Evolutionary conservation across 176 grass and related monocot genomes (phyloP), one percentile per base, ranked within the genome.

Genomic region (Cocos nucifera): DNA sequence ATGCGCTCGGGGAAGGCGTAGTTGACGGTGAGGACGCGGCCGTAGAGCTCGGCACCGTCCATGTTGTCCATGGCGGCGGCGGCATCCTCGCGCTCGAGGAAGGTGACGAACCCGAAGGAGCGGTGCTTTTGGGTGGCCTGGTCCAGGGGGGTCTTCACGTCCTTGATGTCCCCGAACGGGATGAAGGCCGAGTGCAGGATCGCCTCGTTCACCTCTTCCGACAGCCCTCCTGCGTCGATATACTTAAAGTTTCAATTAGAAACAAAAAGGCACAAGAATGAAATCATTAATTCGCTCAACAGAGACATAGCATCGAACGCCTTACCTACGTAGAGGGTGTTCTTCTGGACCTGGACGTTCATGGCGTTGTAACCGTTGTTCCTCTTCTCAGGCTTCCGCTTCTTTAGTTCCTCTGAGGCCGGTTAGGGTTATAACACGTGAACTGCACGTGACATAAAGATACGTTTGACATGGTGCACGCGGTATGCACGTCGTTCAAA

Each of bases 31-130:
- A 98, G 80, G 18, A 98, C 93, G 64, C 87, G 84, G 17, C 93
- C 93, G 67, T 88, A 97, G 62, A 97, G 61, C 79, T 97, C 93
- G 15, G 81, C 69, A 9, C 93, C 93, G 30, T 97, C 93, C 93
- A 97, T 97, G 84, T 97, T 97, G 72, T 97, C 93, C 87, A 98
- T 88, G 28, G 84, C 93, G 6, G 81, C 87, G 61, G 93, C 87
- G 22, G 87, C 93, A 18, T 92, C 93, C 93, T 92, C 93, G 39
- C 84, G 78, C 81, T 98, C 93, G 51, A 98, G 74, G 73, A 98
- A 92, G 49, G 93, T 98, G 65, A 98, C 93, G 63, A 97, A 98
- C 15, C 93, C 93, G 74, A 98, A 98, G 53, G 93, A 91, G 58
- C 90, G 80, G 79, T 98, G 87, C 87, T 92, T 98, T 81, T 98